Conservation (phyloP, 1,284 basidiomycete species). For the Anthracocystis panici-leucophaei region DNA sequence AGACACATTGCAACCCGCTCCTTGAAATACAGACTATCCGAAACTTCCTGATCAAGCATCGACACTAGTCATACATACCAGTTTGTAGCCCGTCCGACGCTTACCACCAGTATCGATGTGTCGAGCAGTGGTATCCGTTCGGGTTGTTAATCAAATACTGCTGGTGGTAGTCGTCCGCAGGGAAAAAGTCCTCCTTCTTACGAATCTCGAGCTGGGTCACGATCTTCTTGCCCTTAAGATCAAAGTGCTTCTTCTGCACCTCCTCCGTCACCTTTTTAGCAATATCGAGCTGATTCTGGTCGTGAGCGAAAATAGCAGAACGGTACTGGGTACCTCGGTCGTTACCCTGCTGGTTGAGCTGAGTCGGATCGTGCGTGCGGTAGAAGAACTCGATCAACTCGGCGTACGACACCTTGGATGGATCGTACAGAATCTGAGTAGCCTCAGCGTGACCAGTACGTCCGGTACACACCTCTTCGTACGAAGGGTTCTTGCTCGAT, state of each 20-base stretch:
- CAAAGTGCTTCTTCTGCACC: conserved; percentile 82
- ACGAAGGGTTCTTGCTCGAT: conserved; percentile 72
- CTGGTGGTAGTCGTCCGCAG: conserved; percentile 67
- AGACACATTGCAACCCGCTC: too few species aligned
- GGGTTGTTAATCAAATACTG: conserved; percentile 65
- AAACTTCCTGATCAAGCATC: too few species aligned
- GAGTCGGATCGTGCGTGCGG: conserved; percentile 93
- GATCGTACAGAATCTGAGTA: conserved; percentile 86
- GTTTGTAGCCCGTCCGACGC: too few species aligned
- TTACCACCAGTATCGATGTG: conserved; percentile 55
- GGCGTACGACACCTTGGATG: conserved; percentile 79
- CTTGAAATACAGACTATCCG: too few species aligned
- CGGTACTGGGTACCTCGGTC: conserved; percentile 78
- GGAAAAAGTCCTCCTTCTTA: conserved; percentile 44
- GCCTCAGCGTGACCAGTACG: conserved; percentile 90
- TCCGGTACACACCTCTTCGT: conserved; percentile 79
- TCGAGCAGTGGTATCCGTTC: conserved; percentile 63
- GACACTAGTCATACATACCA: too few species aligned
- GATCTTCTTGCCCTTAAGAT: conserved; percentile 79
- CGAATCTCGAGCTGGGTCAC: conserved; percentile 74
- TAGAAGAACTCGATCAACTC: conserved; percentile 78
- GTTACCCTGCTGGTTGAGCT: conserved; percentile 68
- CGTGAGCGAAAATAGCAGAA: conserved; percentile 87
- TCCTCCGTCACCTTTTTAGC: conserved; percentile 85
- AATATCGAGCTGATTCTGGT: conserved; percentile 79